Evolutionary conservation across 2,329 filamentous ascomycete species (phyloP), one percentile per base, ranked within the genome.

Genomic region (Aquanectria penicillioides): DNA sequence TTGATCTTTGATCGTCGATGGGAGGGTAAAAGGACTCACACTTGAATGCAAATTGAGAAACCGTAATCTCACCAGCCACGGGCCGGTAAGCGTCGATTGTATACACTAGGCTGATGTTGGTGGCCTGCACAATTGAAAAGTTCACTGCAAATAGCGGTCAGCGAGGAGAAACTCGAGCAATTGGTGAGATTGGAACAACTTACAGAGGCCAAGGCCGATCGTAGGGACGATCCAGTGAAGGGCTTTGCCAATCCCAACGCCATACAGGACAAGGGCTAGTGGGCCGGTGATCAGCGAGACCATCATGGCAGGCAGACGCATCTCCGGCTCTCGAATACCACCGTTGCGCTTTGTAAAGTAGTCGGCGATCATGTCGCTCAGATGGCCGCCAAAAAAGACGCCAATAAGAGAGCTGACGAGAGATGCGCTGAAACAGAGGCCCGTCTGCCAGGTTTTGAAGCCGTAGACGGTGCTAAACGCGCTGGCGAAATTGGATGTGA

Each of bases 401-500:
- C 75, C 75, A n/a, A 78, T 63, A 3, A 63, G 40, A 11, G 78
- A 75, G 20, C 81, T 81, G 11, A 84, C 63, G 12, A 83, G 63
- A 11, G 75, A 75, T 1, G 79, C 64, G 18, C 83, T 69, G 62
- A 84, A 85, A 59, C 78, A 80, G 4, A 85, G 75, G 2, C 82
- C 83, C 1, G 71, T 76, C 68, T 79, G 79, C 70, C 72, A 81
- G 1, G 78, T 63, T 49, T 73, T 52, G 53, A 81, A 80, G 22
- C 67, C 71, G 59, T 81, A 81, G 0, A 77, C 67, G 0, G 65
- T 75, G 80, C n/a, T 47, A 20, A 61, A 63, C n/a, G 80, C 79
- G 1, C 74, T 59, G 2, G 77, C 74, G 6, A 79, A 80, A 54
- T 84, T 85, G 37, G 83, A 81, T 0, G 81, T 80, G 8, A 85